Evolutionary conservation across 768 basidiomycete species (phyloP).

Genomic region (Mycena sanguinolenta): DNA sequence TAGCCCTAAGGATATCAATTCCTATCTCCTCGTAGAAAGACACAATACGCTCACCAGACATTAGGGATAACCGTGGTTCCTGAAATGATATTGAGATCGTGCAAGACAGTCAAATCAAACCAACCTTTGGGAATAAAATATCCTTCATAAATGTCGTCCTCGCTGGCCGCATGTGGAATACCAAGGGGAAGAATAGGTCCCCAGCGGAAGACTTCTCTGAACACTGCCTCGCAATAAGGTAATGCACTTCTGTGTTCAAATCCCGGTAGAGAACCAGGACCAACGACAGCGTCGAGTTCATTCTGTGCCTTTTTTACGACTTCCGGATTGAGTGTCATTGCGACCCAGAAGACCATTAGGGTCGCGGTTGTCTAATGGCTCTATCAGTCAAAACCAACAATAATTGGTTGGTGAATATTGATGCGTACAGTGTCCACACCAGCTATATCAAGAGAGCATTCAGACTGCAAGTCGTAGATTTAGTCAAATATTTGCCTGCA

Average conservation of each 20-base stretch:
- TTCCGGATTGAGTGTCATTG: slow-evolving; percentile 20
- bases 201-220: too few relatives aligned
- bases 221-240: too few relatives aligned
- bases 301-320: too few relatives aligned
- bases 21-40: slow-evolving; percentile 8
- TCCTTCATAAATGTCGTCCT: too few relatives aligned
- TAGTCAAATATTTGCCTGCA: slow-evolving; percentile 1
- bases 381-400: neutral
- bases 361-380: slow-evolving; percentile 7
- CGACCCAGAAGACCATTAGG: slow-evolving; percentile 6
- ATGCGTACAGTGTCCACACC: slow-evolving; percentile 37
- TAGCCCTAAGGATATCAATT: slow-evolving; percentile 11
- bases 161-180: too few relatives aligned
- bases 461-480: neutral
- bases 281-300: too few relatives aligned
- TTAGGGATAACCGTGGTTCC: slow-evolving; percentile 17
- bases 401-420: too few relatives aligned
- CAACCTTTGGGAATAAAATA: slow-evolving; percentile 34
- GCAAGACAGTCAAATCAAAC: neutral
- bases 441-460: slow-evolving; percentile 4
- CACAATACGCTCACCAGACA: too few relatives aligned
- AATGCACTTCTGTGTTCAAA: too few relatives aligned
- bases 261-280: too few relatives aligned
- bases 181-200: too few relatives aligned
- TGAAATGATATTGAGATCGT: neutral